Evolutionary conservation across 2,329 filamentous ascomycete genomes (phyloP).

Genomic region (Basipetospora chlamydospora): DNA sequence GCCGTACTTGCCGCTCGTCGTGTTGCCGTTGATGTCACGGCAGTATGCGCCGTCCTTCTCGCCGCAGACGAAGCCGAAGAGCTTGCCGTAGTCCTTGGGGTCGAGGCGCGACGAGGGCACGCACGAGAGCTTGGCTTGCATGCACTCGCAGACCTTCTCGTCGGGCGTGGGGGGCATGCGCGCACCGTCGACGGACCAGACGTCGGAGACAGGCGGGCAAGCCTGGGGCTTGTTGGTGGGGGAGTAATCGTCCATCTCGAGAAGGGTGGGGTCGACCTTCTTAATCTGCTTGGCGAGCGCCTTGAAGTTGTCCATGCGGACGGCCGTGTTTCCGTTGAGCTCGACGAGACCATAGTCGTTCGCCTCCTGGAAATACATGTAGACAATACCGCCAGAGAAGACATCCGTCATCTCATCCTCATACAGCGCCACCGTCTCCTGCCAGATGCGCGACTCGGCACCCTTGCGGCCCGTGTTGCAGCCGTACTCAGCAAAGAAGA

Average conservation of each 20-base stretch:
- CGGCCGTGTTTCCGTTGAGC: conserved; percentile 42
- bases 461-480: conserved; percentile 55
- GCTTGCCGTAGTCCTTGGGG: conserved; percentile 42
- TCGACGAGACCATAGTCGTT: conserved; percentile 81
- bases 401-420: conserved; percentile 66
- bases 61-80: conserved; percentile 69
- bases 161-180: conserved; percentile 74
- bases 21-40: conserved; percentile 53
- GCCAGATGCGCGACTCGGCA: conserved; percentile 58
- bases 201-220: conserved; percentile 52
- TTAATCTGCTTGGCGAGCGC: conserved; percentile 57
- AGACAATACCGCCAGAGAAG: conserved; percentile 94
- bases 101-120: conserved; percentile 44
- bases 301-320: conserved; percentile 59
- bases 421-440: conserved; percentile 74
- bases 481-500: conserved; percentile 98
- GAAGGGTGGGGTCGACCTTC: conserved; percentile 49
- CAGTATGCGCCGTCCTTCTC: conserved; percentile 42
- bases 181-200: conserved; percentile 54
- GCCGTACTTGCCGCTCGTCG: conserved; percentile 54
- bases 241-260: conserved; percentile 52
- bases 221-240: conserved; percentile 49
- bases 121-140: conserved; percentile 62
- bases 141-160: conserved; percentile 67
- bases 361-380: conserved; percentile 90